Percentiles rank a stretch among this genome's conserved stretches.
Conservation (phyloP, 2,329 filamentous ascomycete species). For the Scedosporium minutisporum region DNA sequence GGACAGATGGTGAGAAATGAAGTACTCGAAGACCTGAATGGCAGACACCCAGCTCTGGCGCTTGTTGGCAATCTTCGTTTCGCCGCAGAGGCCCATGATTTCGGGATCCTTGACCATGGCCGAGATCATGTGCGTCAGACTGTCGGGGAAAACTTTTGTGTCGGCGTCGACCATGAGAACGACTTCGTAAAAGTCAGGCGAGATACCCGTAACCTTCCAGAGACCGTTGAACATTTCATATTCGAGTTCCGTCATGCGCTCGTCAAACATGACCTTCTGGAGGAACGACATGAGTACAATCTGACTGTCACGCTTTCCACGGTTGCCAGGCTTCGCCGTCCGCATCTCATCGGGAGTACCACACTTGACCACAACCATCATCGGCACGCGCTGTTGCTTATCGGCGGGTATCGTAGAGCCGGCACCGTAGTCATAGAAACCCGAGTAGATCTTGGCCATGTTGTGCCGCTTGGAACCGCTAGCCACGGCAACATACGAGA, state of each 20-base stretch:
- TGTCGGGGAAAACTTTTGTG: conserved; percentile 98
- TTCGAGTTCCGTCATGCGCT: conserved; percentile 98
- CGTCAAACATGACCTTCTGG: conserved; percentile 99
- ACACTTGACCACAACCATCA: conserved; percentile 94
- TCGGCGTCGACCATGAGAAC: conserved; percentile 99
- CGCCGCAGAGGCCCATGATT: conserved; percentile 97
- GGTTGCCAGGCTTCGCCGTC: conserved; percentile 85
- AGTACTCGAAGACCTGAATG: conserved; percentile 99
- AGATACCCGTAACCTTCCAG: conserved; percentile 98
- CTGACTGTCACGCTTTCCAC: conserved; percentile 97
- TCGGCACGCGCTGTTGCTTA: conserved; percentile 92
- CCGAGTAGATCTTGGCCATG: conserved; percentile 97
- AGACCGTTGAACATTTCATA: conserved; percentile 99
- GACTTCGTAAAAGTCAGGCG: conserved; percentile 94
- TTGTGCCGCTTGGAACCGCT: conserved; percentile 97
- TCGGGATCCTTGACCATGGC: conserved; percentile 99
- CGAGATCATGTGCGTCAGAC: conserved; percentile 95
- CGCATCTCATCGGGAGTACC: conserved; percentile 79
- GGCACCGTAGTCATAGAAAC: conserved; percentile 93
- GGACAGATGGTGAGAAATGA: conserved; percentile 93
- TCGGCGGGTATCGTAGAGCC: conserved; percentile 70
- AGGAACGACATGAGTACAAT: conserved; percentile 99
- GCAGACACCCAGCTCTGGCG: conserved; percentile 88
- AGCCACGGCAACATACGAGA: conserved; percentile 93
- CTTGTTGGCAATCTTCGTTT: conserved; percentile 99